Evolutionary conservation across 2,329 filamentous ascomycete genomes (phyloP), one percentile per base, ranked within the genome.

Genomic region (Pseudogymnoascus sp.): DNA sequence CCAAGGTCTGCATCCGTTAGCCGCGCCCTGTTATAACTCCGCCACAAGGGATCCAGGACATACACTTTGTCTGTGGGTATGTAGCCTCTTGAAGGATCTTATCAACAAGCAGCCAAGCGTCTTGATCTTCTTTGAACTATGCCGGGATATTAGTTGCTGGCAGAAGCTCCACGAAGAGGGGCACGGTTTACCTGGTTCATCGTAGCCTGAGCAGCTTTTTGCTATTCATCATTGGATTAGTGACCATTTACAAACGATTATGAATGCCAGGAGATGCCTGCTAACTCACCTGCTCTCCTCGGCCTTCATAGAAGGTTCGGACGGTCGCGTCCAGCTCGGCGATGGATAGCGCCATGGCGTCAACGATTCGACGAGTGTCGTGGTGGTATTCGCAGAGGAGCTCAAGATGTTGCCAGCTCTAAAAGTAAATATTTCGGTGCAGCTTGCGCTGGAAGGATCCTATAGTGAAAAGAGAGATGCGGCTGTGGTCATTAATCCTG

Each of bases 91-190:
- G 89, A 66, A 99, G 84, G 72, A 99, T 96, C 79, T 96, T 92
- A 75, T 97, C 94, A 71, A 97, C 94, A 75, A 97, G 85, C 68
- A 97, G 84, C 94, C 94, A 99, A 64, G 94, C 89, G 80, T 99
- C 94, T 63, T 93, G 92, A 73, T 97, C 96, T 80, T 97, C 94
- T 78, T 97, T 97, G 84, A 99, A 99, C 91, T 97, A 66, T 68
- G 62, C 39, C 51, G 35, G 55, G 48, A 59, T 58, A 61, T 73
- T 60, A 73, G 70, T 29, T 55, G 48, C n/a, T 55, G 27, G 48
- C 29, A 29, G 48, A 35, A 55, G 48, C 48, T 55, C 15, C 48
- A 21, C 7, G 9, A 33, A 29, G 48, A 60, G 61, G 42, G 41
- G 60, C 36, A 60, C 61, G 31, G 63, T 84, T 74, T 83, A 93